These are phyloP conservation scores for Eucalyptus brandiana DNA, from an alignment of 345 rosid genomes.

Conservation along the genomic window DNA sequence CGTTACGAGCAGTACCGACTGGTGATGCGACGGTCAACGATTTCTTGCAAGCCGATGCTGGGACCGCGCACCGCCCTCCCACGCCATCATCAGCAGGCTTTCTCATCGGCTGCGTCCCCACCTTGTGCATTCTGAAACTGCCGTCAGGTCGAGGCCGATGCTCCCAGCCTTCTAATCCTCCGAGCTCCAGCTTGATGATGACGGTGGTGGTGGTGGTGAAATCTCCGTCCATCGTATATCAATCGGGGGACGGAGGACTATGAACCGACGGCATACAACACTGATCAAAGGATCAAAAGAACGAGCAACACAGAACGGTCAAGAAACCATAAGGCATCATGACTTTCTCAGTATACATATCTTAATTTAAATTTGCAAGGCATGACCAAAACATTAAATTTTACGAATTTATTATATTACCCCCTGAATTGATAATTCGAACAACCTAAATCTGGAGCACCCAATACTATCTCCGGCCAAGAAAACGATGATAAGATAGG, in stretches of 20 bases:
- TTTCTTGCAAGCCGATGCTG: not conserved
- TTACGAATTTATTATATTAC: not conserved
- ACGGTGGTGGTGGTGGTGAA: not conserved
- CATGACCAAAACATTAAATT: not conserved
- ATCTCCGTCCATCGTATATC: not conserved
- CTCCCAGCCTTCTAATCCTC: not conserved
- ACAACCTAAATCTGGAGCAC: not conserved
- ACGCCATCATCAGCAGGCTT: too few species aligned
- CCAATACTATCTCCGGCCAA: not conserved
- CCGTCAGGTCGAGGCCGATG: rapidly evolving
- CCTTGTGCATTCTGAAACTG: too few species aligned
- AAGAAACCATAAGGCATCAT: not conserved
- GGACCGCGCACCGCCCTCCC: not conserved
- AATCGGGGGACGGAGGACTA: not conserved
- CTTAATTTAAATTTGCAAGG: not conserved
- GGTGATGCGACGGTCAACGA: not conserved
- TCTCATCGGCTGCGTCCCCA: too few species aligned
- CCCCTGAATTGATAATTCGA: not conserved
- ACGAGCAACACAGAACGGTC: too few species aligned
- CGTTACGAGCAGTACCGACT: not conserved
- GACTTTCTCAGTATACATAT: not conserved
- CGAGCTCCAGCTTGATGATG: not conserved
- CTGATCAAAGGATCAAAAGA: not conserved
- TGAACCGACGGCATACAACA: not conserved
- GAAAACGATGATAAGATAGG: not conserved